Evolutionary conservation across 371 early-diverging fungal genomes (phyloP).

Genomic region (Smittium mucronatum): DNA sequence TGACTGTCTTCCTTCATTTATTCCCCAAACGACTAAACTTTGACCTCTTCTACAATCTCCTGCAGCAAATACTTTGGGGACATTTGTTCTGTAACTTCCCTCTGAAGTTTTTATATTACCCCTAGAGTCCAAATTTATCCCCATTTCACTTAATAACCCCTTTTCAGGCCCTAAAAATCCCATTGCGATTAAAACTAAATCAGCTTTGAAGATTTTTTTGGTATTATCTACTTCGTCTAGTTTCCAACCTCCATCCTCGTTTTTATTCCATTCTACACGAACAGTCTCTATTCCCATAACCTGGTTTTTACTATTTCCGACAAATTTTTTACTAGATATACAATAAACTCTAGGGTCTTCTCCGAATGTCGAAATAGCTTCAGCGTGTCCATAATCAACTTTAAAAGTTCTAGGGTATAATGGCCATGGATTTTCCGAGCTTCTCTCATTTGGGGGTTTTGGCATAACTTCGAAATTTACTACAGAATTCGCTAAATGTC

Average conservation of each 20-base stretch:
- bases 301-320: conserved; percentile 53
- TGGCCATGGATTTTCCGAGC: conserved; percentile 90
- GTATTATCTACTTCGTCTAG: conserved; percentile 77
- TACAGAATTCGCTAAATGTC: conserved; percentile 82
- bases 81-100: conserved; percentile 60
- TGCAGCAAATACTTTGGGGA: conserved; percentile 78
- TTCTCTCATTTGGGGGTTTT: conserved; percentile 69
- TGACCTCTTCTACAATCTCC: conserved; percentile 95
- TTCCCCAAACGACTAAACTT: conserved; percentile 90
- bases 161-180: conserved; percentile 94
- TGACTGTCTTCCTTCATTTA: conserved; percentile 91
- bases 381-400: conserved; percentile 92
- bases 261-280: conserved; percentile 86
- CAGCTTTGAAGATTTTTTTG: conserved; percentile 72
- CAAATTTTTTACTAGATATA: conserved; percentile 84
- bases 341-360: conserved; percentile 90
- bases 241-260: conserved; percentile 59
- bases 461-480: conserved; percentile 93
- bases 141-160: conserved; percentile 58
- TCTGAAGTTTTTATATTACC: conserved; percentile 68
- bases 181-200: conserved; percentile 86
- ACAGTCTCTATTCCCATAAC: conserved; percentile 87
- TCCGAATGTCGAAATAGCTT: conserved; percentile 73
- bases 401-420: conserved; percentile 85
- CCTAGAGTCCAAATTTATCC: conserved; percentile 42